phyloP scores from a whole-genome alignment of 2,329 filamentous ascomycete genomes.

The Fusarium brachygibbosum region DNA sequence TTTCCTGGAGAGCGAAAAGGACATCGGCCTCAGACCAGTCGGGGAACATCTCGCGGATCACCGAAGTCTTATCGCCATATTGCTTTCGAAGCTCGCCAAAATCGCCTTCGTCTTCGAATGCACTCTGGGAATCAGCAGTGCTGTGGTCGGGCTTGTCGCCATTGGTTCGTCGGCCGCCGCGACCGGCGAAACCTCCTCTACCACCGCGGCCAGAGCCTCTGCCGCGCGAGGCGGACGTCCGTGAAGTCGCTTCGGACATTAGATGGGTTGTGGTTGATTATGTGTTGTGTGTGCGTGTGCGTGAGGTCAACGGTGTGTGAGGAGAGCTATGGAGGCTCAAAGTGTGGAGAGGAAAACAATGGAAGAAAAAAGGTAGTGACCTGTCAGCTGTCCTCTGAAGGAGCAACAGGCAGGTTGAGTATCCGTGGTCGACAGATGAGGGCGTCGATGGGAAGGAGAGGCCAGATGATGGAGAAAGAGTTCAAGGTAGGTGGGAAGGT shows the following conservation, averaged over 20 bases:
- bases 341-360: constrained; percentile 51
- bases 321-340: constrained; percentile 49
- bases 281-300: constrained; percentile 46
- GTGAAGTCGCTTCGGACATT: constrained; percentile 96
- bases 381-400: constrained; percentile 58
- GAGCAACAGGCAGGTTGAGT: constrained; percentile 52
- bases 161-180: constrained; percentile 80
- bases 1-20: constrained; percentile 92
- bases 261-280: constrained; percentile 60
- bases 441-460: constrained; percentile 49
- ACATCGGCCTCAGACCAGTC: constrained; percentile 97
- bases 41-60: constrained; percentile 92
- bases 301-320: constrained; percentile 40
- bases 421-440: constrained; percentile 50
- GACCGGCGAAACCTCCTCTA: constrained; percentile 79
- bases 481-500: constrained; percentile 15
- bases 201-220: constrained; percentile 91
- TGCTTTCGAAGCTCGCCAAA: constrained; percentile 92
- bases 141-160: constrained; percentile 73
- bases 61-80: constrained; percentile 81
- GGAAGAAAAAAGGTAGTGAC: constrained; percentile 46
- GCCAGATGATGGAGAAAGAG: constrained; percentile 48
- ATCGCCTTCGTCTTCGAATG: constrained; percentile 86
- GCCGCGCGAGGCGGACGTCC: constrained; percentile 86
- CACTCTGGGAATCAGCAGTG: constrained; percentile 69